phyloP scores from a whole-genome alignment of 2,329 filamentous ascomycete species.

The Aspergillus fructus region DNA sequence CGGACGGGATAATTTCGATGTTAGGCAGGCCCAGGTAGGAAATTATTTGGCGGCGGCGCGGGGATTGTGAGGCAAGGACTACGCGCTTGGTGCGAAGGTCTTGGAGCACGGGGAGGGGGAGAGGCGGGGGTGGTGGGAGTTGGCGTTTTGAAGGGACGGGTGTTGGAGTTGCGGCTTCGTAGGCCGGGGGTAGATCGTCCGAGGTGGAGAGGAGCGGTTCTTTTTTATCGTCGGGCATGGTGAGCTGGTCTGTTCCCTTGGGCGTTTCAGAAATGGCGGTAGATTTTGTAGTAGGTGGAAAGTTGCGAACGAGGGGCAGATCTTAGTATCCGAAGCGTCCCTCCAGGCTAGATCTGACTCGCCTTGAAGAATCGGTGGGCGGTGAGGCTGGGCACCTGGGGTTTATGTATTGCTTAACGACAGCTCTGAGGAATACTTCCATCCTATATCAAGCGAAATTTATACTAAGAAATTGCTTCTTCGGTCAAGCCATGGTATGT shows the following conservation, averaged over 20 bases:
- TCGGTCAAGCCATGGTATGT: not conserved
- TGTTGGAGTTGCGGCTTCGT: slow-evolving; percentile 23
- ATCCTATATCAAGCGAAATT: not conserved
- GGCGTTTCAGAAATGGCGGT: not conserved
- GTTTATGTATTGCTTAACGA: not conserved
- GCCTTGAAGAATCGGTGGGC: not conserved
- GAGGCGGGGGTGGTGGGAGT: slow-evolving; percentile 52
- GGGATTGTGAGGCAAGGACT: slow-evolving; percentile 87
- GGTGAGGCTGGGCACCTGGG: slow-evolving; percentile 5
- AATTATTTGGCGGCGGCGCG: slow-evolving; percentile 78
- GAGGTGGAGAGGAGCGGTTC: slow-evolving; percentile 21
- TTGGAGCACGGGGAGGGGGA: slow-evolving; percentile 77
- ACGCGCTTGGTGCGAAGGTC: slow-evolving; percentile 75
- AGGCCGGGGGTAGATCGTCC: slow-evolving; percentile 38
- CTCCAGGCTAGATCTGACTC: not conserved
- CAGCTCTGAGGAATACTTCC: not conserved
- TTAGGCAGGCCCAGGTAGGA: slow-evolving; percentile 74
- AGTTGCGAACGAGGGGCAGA: not conserved
- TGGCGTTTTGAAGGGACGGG: slow-evolving; percentile 19
- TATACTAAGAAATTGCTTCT: not conserved
- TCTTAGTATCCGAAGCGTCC: not conserved
- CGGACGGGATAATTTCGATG: slow-evolving; percentile 81
- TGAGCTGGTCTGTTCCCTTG: not conserved
- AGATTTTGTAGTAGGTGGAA: not conserved
- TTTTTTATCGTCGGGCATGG: slow-evolving; percentile 35